Base-by-base conservation (phyloP, 1,139 yeast genomes). In the Yarrowia galli region DNA sequence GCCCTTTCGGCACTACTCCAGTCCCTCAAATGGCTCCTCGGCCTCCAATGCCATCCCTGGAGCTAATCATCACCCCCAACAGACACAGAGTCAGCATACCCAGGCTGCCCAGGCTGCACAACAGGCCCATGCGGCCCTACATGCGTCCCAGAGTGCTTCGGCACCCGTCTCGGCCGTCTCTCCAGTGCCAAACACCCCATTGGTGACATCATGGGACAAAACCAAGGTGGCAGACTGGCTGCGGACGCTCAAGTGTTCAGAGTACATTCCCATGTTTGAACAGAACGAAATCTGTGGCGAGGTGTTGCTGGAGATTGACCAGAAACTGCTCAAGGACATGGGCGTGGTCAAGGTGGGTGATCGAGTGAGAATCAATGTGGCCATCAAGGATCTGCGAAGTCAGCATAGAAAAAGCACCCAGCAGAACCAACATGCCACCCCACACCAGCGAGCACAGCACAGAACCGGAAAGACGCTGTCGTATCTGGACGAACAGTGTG, bases 341-440 rank as follows among this genome's bases (percentile, higher is more conserved):
- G 98, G 97, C 0, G 79, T 95, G n/a, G 72, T 73, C 22, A 89
- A 86, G 72, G 84, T 95, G 12, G 98, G 98, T 0, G 98, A 95
- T 76, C 80, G 98, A 42, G 81, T 95, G 43, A 81, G 89, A 42
- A 75, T 91, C 10, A 87, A 86, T 72, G 79, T 86, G 23, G 87
- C 89, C 68, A 71, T 81, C 48, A 74, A 73, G 54, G 68, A 70
- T n/a, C 72, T 79, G 18, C 71, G 75, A 20, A 56, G 58, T 43
- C 70, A 70, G 75, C 36, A 35, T 16, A 28, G 49, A 38, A 53
- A 38, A 36, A 22, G 9, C 28, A 36, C 43, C 10, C 46, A 23
- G 25, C 70, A 32, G 43, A 32, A 22, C 16, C 45, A 23, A 12
- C 45, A n/a, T 8, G n/a, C 25, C 45, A 25, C 61, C 18, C 38